These are phyloP conservation scores for Sungouiozyma ichnusensis DNA, from an alignment of 805 yeast species.

Conservation along the genomic window DNA sequence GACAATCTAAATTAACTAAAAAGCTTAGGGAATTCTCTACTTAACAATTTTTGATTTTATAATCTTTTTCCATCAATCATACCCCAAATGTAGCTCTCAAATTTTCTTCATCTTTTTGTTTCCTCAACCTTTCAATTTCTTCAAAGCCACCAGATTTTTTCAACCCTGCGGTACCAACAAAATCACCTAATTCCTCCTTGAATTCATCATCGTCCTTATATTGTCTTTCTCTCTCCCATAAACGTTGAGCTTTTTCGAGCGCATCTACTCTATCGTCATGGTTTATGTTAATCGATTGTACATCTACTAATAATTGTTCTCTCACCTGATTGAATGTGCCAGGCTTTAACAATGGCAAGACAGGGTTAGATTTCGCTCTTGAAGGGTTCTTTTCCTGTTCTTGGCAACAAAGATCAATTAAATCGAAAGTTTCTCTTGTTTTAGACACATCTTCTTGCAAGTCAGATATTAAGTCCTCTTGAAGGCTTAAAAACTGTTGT, in stretches of 20 bases:
- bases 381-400: conserved; percentile 60
- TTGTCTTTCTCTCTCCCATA: conserved; percentile 62
- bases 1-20: neutral
- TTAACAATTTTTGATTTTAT: no score
- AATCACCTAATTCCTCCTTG: conserved; percentile 74
- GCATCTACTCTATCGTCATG: conserved; percentile 84
- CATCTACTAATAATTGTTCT: conserved; percentile 75
- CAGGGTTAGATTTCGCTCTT: conserved; percentile 24
- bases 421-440: conserved; percentile 69
- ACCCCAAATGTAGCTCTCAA: conserved; percentile 40
- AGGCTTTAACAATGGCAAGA: conserved; percentile 48
- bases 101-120: conserved; percentile 59
- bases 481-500: conserved; percentile 83
- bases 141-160: conserved; percentile 84
- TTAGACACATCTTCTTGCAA: conserved; percentile 69
- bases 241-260: conserved; percentile 72
- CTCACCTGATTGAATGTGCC: conserved; percentile 51
- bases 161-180: conserved; percentile 67
- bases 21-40: no score
- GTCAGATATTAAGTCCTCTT: conserved; percentile 75
- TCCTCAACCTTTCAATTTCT: conserved; percentile 65
- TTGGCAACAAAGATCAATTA: conserved; percentile 71
- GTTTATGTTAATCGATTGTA: conserved; percentile 67
- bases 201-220: conserved; percentile 51
- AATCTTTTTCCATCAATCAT: no score